Evolutionary conservation across 768 basidiomycete species (phyloP).

Genomic region (Xerocomellus dryophilus): DNA sequence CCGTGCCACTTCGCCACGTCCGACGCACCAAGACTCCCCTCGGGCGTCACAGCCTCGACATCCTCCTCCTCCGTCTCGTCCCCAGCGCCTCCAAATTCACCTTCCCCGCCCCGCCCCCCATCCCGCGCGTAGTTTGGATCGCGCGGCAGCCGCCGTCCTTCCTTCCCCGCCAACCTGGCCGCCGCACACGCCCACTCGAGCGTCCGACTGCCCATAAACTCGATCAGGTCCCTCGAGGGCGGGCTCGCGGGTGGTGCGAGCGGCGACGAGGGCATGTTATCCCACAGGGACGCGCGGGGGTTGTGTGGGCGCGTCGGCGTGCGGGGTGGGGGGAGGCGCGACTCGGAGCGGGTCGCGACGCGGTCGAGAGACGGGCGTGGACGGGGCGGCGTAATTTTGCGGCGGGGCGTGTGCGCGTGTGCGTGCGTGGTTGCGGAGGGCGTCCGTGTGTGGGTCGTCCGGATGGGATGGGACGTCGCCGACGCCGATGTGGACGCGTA

Average conservation of each 20-base stretch:
- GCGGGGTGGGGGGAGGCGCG: conserved; percentile 28
- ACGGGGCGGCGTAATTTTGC: conserved; percentile 30
- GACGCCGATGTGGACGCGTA: conserved; percentile 24
- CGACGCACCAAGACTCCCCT: conserved; percentile 45
- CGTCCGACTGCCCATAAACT: conserved; percentile 29
- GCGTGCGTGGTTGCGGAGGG: conserved; percentile 18
- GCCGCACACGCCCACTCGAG: conserved; percentile 39
- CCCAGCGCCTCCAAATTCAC: conserved; percentile 8
- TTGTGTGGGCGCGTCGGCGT: conserved; percentile 31
- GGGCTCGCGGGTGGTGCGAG: conserved; percentile 38
- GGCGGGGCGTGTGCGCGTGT: conserved; percentile 20
- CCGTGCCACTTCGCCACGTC: conserved; percentile 40
- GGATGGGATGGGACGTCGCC: conserved; percentile 28
- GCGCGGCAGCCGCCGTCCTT: conserved; percentile 22
- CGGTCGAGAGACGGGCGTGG: conserved; percentile 33
- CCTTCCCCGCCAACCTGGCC: conserved; percentile 48
- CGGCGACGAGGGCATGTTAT: conserved; percentile 43
- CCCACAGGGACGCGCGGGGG: conserved; percentile 29
- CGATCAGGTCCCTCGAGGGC: conserved; percentile 30
- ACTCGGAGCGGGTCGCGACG: conserved; percentile 31
- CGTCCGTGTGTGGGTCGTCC: conserved; percentile 36
- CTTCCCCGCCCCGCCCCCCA: not conserved
- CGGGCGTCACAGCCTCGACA: conserved; percentile 63
- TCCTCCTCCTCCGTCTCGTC: conserved; percentile 64
- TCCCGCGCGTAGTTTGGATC: conserved; percentile 10